Base-by-base conservation (phyloP, 768 basidiomycete genomes). In the Cubamyces sp. region DNA sequence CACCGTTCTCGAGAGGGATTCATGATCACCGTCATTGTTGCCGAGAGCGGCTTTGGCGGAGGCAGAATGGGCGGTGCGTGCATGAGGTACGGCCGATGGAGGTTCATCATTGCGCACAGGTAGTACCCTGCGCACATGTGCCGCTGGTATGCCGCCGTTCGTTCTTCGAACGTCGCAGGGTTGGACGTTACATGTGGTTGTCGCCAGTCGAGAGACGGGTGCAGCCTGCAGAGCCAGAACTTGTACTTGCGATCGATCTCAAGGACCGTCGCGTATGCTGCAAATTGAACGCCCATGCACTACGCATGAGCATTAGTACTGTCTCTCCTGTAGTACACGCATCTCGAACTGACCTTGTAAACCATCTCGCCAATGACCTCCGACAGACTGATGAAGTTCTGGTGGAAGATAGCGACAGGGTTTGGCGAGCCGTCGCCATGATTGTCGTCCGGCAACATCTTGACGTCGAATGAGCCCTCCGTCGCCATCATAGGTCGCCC, bases 121-220 rank as follows among this genome's bases (percentile, higher is more conserved):
- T 80, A 82, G 80, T 81, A 82, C 14, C 77, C 80, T 23, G 77
- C 75, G 26, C 83, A 74, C 16, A 74, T 76, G 65, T 80, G 77
- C 34, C 79, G 70, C 62, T 83, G 81, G 40, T 75, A 78, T 14
- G 75, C 66, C n/a, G 77, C 65, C 14, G 71, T 70, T 49, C 73
- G 66, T 39, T 81, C 78, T 15, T 57, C 69, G 68, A 43, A 60
- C 58, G 28, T 68, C 57, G 39, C n/a, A 5, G 56, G 37, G 23
- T 50, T 39, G 3, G 56, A 51, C 7, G 54, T 51, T 1, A 30
- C 28, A 18, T 56, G 63, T 52, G 74, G 70, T 25, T 69, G 69
- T 19, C 75, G 71, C 58, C 74, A 73, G 47, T 75, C 75, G 54
- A 82, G 77, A 54, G 80, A 77, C 6, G 74, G 65, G 18, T 79